Base-by-base conservation (phyloP, 345 rosid genomes). In the Lepidium aucheri region DNA sequence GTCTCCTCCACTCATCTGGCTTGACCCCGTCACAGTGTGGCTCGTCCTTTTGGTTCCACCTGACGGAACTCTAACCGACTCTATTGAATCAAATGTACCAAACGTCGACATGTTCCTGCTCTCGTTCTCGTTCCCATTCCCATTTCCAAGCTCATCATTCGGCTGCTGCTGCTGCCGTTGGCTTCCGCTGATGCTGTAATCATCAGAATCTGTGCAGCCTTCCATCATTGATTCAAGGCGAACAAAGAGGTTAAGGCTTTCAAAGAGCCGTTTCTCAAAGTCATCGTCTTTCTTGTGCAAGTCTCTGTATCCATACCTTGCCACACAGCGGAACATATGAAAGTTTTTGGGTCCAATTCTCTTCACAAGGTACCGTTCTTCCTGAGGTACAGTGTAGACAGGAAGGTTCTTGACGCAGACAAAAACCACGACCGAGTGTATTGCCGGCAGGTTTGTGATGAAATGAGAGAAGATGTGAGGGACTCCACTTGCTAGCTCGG, bases 391-490 rank as follows among this genome's bases (percentile, higher is more conserved):
- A 0, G 87, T 88, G 83, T 82, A 88, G 40, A 86, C 89, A 0
- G 95, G 91, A 44, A 88, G 91, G 77, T 86, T 84, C 67, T 88
- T 88, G 46, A 88, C 83, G 53, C 91, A 88, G 56, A 88, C 81
- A 16, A 88, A 88, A 56, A 88, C 78, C 17, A 88, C 86, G 2
- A 81, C 83, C 0, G 81, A 75, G 75, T 88, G 95, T 54, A 79
- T 82, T 8, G 91, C 95, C 0, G 95, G 91, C 16, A 88, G 63
- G 64, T 88, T 88, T 17, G 95, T 88, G 74, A 88, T 83, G 84
- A 88, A 86, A 77, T 88, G 95, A 57, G 91, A 88, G 73, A 88
- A 88, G 13, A 88, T 88, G 65, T 70, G 95, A 24, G 91, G 95
- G 24, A 88, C 89, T 10, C 95, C 95, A 8, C 91, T 85, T 8